Conservation (phyloP, 2,329 filamentous ascomycete genomes). For the Fonsecaea pugnacius region DNA sequence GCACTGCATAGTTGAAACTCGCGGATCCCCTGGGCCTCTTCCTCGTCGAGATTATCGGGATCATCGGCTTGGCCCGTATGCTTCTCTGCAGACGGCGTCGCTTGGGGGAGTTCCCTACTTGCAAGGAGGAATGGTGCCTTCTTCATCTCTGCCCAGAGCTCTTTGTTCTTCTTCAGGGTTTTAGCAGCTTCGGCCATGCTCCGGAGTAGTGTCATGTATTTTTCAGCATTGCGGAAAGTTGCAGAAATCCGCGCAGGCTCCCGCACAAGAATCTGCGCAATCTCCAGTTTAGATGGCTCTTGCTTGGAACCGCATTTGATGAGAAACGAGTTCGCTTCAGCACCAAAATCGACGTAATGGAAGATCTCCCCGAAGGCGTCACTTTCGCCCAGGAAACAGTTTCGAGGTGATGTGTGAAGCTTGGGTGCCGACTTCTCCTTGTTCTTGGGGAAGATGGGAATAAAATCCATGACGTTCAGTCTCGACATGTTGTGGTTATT, state of each 20-base stretch:
- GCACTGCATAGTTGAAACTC: slow-evolving; percentile 79
- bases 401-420: slow-evolving; percentile 67
- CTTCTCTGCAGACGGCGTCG: slow-evolving; percentile 32
- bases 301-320: slow-evolving; percentile 86
- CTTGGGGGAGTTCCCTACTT: slow-evolving; percentile 69
- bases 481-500: slow-evolving; percentile 63
- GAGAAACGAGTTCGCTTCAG: slow-evolving; percentile 84
- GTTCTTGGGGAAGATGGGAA: slow-evolving; percentile 62
- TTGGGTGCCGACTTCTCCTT: slow-evolving; percentile 48
- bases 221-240: slow-evolving; percentile 78
- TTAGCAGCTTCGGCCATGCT: slow-evolving; percentile 75
- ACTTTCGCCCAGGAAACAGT: slow-evolving; percentile 77
- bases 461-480: slow-evolving; percentile 69
- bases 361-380: slow-evolving; percentile 85
- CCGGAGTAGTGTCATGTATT: slow-evolving; percentile 81
- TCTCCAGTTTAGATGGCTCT: slow-evolving; percentile 84
- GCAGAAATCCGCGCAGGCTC: slow-evolving; percentile 83
- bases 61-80: slow-evolving; percentile 46
- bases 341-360: slow-evolving; percentile 93
- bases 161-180: slow-evolving; percentile 75
- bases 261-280: slow-evolving; percentile 79
- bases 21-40: slow-evolving; percentile 69
- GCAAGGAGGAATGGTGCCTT: slow-evolving; percentile 77
- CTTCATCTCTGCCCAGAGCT: slow-evolving; percentile 76
- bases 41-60: slow-evolving; percentile 57